Evolutionary conservation across 768 basidiomycete species (phyloP).

Genomic region (Psilocybe cubensis): DNA sequence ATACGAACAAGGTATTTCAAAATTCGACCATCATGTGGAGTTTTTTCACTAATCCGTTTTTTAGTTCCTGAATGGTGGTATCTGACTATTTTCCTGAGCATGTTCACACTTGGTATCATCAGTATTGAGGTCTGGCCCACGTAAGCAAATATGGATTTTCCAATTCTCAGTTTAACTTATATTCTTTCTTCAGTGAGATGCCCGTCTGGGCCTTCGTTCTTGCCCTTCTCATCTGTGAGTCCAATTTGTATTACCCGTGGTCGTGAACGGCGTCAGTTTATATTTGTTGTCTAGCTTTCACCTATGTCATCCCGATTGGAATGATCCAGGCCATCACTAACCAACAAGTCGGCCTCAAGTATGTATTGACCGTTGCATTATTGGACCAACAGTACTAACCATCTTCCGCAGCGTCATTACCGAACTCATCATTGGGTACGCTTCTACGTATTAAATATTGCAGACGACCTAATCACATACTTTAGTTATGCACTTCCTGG

Average conservation of each 20-base stretch:
- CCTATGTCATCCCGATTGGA: constrained; percentile 71
- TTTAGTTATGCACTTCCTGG: constrained; percentile 62
- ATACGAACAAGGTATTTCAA: constrained; percentile 51
- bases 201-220: constrained; percentile 55
- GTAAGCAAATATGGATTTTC: constrained; percentile 43
- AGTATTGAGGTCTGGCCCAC: constrained; percentile 68
- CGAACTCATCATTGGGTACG: constrained; percentile 73
- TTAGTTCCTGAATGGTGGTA: constrained; percentile 85
- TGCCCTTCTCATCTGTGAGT: constrained; percentile 60
- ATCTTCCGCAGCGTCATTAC: constrained; percentile 60
- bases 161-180: constrained; percentile 29
- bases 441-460: constrained; percentile 5
- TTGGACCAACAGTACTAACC: constrained; percentile 3
- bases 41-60: neutral
- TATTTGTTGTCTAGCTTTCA: constrained; percentile 34
- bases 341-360: constrained; percentile 70
- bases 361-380: neutral
- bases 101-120: constrained; percentile 69
- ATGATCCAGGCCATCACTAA: constrained; percentile 75
- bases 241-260: constrained; percentile 21
- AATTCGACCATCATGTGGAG: neutral
- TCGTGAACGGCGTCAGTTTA: constrained; percentile 17
- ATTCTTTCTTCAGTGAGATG: constrained; percentile 42
- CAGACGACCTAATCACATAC: constrained; percentile 29
- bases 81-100: constrained; percentile 57